phyloP scores from a whole-genome alignment of 108 stramenopile genomes.

The Nitzschia palea region DNA sequence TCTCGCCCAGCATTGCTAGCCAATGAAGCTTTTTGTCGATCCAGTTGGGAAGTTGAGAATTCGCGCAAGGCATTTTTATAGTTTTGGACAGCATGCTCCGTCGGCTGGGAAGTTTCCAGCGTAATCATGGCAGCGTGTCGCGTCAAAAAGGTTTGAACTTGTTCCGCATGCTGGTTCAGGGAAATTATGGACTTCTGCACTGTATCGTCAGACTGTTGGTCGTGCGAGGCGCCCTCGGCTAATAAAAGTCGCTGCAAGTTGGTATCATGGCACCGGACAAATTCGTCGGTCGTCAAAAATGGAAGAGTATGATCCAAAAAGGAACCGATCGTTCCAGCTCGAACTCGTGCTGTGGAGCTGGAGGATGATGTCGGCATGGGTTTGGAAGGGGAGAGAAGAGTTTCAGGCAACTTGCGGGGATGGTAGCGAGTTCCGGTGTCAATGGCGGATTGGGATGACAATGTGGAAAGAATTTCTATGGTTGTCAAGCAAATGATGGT shows the following conservation, averaged over 20 bases:
- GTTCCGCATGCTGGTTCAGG: constrained; percentile 5
- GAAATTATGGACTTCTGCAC: background rate
- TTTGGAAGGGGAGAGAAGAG: background rate
- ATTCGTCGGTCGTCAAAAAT: constrained; percentile 16
- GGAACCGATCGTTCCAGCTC: constrained; percentile 13
- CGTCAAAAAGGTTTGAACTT: constrained; percentile 24
- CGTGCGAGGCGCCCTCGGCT: background rate
- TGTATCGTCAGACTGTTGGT: background rate
- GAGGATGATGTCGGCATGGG: background rate
- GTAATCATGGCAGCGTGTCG: constrained; percentile 26
- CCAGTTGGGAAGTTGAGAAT: constrained; percentile 41
- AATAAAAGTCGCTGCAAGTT: background rate
- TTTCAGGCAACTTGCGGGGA: no score
- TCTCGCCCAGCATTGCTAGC: constrained; percentile 37
- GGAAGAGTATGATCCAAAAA: constrained; percentile 17
- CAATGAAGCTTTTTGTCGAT: constrained; percentile 44
- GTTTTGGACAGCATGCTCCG: constrained; percentile 19
- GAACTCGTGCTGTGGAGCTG: background rate
- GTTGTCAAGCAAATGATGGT: constrained; percentile 22
- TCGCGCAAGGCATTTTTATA: constrained; percentile 34
- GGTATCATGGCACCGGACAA: constrained; percentile 4
- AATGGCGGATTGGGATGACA: background rate
- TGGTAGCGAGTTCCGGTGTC: background rate
- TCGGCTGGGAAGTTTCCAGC: constrained; percentile 5
- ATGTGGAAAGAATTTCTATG: background rate